Evolutionary conservation across 768 basidiomycete genomes (phyloP).

Genomic region (Clavaria fumosa): DNA sequence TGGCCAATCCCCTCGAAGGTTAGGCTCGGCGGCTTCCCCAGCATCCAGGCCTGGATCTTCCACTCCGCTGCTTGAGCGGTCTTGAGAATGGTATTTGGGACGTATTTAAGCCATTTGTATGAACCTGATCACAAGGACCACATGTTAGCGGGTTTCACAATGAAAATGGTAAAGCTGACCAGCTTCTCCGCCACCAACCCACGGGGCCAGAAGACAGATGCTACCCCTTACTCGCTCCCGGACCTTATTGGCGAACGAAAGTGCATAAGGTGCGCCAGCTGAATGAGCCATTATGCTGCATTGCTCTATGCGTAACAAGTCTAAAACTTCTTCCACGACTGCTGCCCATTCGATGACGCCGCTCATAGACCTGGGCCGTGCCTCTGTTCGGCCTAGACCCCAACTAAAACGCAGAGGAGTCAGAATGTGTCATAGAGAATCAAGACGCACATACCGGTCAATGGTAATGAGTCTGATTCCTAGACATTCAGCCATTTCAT

Average conservation of each 20-base stretch:
- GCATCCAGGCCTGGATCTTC: slow-evolving; percentile 94
- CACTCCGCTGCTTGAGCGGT: slow-evolving; percentile 96
- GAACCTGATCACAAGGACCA: slow-evolving; percentile 31
- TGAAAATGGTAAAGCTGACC: slow-evolving; percentile 33
- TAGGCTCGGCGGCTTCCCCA: slow-evolving; percentile 85
- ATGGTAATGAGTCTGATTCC: slow-evolving; percentile 85
- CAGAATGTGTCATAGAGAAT: too few species aligned
- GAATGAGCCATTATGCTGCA: slow-evolving; percentile 93
- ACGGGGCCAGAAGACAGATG: slow-evolving; percentile 82
- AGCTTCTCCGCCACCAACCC: slow-evolving; percentile 85
- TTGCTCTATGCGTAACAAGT: slow-evolving; percentile 56
- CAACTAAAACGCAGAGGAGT: slow-evolving; percentile 41
- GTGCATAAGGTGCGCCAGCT: slow-evolving; percentile 87
- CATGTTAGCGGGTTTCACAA: background rate
- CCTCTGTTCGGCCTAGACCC: slow-evolving; percentile 84
- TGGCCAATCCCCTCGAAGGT: slow-evolving; percentile 81
- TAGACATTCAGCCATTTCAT: slow-evolving; percentile 86
- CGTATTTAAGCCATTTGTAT: slow-evolving; percentile 95
- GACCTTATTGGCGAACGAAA: slow-evolving; percentile 69
- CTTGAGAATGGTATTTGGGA: slow-evolving; percentile 83
- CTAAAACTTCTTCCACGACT: slow-evolving; percentile 82
- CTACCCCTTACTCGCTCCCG: slow-evolving; percentile 69
- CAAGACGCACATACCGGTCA: slow-evolving; percentile 46
- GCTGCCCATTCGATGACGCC: slow-evolving; percentile 85
- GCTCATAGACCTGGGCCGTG: slow-evolving; percentile 47